Percentiles rank a stretch among this genome's conserved stretches.
Evolutionary conservation across 768 basidiomycete species (phyloP).

Genomic region (Tylopilus subfusipes): DNA sequence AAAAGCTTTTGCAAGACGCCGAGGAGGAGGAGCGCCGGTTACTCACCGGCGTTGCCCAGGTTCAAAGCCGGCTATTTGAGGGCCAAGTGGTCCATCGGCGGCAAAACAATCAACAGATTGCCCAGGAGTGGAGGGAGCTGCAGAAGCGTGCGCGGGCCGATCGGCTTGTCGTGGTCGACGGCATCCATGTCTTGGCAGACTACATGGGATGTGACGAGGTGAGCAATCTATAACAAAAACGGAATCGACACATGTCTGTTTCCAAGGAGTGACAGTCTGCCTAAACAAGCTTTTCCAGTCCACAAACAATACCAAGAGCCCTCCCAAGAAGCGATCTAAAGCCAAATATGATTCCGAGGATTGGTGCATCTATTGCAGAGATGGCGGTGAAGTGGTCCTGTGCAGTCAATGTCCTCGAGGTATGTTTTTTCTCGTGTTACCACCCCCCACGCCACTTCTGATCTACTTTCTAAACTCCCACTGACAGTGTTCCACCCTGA

Average conservation of each 20-base stretch:
- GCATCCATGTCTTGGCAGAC: slow-evolving; percentile 33
- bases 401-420: slow-evolving; percentile 56
- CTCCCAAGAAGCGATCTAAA: slow-evolving; percentile 32
- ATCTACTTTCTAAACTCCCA: not conserved
- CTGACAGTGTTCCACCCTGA: slow-evolving; percentile 49
- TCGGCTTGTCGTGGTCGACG: slow-evolving; percentile 39
- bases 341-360: slow-evolving; percentile 50
- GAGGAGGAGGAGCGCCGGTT: slow-evolving; percentile 53
- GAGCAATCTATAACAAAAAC: slow-evolving; percentile 24
- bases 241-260: not conserved
- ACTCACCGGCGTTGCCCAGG: slow-evolving; percentile 54
- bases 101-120: slow-evolving; percentile 42
- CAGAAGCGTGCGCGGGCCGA: slow-evolving; percentile 43
- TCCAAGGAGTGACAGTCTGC: not conserved
- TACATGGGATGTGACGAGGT: slow-evolving; percentile 28
- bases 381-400: slow-evolving; percentile 51
- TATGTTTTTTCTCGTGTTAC: slow-evolving; percentile 21
- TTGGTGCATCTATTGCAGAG: slow-evolving; percentile 56
- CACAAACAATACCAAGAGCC: slow-evolving; percentile 8
- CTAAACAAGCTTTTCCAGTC: slow-evolving; percentile 15
- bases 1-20: slow-evolving; percentile 37
- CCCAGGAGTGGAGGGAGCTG: slow-evolving; percentile 43
- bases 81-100: slow-evolving; percentile 39
- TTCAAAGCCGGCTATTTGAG: slow-evolving; percentile 57
- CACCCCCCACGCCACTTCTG: slow-evolving; percentile 1